Evolutionary conservation across 1,284 basidiomycete genomes (phyloP).

Genomic region (Anthracocystis walkeri): DNA sequence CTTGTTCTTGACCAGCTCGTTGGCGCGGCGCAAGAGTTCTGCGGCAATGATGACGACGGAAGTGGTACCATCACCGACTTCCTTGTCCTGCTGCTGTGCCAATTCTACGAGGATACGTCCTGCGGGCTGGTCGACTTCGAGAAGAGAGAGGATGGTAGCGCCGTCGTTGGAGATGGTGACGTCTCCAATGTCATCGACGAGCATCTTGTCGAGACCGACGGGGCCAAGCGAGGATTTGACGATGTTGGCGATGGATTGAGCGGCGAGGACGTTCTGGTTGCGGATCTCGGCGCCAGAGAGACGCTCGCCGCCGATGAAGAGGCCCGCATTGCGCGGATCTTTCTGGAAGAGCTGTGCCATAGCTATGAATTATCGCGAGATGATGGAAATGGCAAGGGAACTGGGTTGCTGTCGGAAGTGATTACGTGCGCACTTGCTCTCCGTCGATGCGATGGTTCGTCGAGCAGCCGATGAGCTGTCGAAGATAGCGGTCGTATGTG

Average conservation of each 20-base stretch:
- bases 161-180: slow-evolving; percentile 99
- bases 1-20: slow-evolving; percentile 97
- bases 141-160: slow-evolving; percentile 92
- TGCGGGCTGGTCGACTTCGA: slow-evolving; percentile 91
- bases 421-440: background rate
- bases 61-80: slow-evolving; percentile 99
- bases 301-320: slow-evolving; percentile 90
- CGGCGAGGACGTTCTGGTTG: slow-evolving; percentile 92
- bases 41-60: slow-evolving; percentile 98
- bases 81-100: slow-evolving; percentile 98
- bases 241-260: slow-evolving; percentile 95
- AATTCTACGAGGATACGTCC: slow-evolving; percentile 96
- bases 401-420: background rate
- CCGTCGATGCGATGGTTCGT: background rate
- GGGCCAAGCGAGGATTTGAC: slow-evolving; percentile 97
- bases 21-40: slow-evolving; percentile 92
- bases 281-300: slow-evolving; percentile 94
- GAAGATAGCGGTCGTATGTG: background rate
- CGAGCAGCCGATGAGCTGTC: background rate
- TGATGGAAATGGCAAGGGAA: background rate
- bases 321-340: slow-evolving; percentile 67
- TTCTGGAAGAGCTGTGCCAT: slow-evolving; percentile 69
- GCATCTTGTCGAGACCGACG: slow-evolving; percentile 78
- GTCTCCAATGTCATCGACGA: slow-evolving; percentile 99
- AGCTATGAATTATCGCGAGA: slow-evolving; percentile 4